Percentiles rank a stretch among this genome's conserved stretches.
phyloP scores from a whole-genome alignment of 2,329 filamentous ascomycete species.

The Myriosclerotinia scirpicola region DNA sequence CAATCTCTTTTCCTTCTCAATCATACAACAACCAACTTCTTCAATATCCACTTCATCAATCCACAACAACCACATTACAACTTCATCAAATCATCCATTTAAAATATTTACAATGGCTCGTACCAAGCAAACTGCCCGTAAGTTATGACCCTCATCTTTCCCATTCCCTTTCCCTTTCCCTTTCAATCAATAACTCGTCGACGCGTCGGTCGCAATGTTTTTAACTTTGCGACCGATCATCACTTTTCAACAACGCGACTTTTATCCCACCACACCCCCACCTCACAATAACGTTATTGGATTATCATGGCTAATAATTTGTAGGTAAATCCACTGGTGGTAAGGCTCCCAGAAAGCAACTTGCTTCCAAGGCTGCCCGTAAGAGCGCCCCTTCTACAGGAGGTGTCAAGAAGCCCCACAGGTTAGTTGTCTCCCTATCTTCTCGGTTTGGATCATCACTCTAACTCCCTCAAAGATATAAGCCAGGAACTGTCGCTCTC shows the following conservation, averaged over 20 bases:
- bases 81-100: slow-evolving; percentile 17
- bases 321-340: slow-evolving; percentile 71
- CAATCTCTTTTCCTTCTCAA: slow-evolving; percentile 34
- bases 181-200: slow-evolving; percentile 7
- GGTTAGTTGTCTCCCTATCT: neutral
- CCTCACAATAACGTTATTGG: slow-evolving; percentile 11
- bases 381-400: slow-evolving; percentile 95
- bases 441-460: neutral
- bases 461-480: slow-evolving; percentile 63
- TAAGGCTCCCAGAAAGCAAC: slow-evolving; percentile 89
- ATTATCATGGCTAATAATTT: slow-evolving; percentile 32
- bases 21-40: slow-evolving; percentile 37
- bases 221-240: slow-evolving; percentile 27
- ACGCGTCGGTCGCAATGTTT: slow-evolving; percentile 35
- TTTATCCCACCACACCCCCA: slow-evolving; percentile 7
- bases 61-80: slow-evolving; percentile 27
- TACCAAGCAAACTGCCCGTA: slow-evolving; percentile 40
- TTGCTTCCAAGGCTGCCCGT: slow-evolving; percentile 95
- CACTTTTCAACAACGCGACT: slow-evolving; percentile 25
- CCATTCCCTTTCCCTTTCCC: neutral
- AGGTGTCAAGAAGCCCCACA: slow-evolving; percentile 23
- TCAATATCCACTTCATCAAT: slow-evolving; percentile 28
- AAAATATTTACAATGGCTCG: slow-evolving; percentile 42
- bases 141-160: slow-evolving; percentile 16
- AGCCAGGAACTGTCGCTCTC: slow-evolving; percentile 92